Conservation (phyloP, 2,329 filamentous ascomycete genomes). For the Venturia aucupariae region DNA sequence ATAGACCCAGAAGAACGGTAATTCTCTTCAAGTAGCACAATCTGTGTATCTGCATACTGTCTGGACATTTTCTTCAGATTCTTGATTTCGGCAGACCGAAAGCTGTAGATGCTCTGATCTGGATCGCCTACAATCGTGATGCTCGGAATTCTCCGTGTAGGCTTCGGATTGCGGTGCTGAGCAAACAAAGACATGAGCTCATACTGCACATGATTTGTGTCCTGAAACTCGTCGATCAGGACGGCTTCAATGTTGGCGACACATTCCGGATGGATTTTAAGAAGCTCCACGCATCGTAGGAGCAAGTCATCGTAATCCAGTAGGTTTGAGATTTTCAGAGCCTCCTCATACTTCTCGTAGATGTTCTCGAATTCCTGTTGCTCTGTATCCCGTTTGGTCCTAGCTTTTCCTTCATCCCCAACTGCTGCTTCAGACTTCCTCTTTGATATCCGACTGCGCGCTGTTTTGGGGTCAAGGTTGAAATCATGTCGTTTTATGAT, state of each 20-base stretch:
- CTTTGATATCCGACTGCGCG: conserved; percentile 64
- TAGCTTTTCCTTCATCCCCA: not conserved
- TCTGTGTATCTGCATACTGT: conserved; percentile 68
- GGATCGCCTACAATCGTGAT: conserved; percentile 95
- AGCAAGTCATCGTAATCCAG: conserved; percentile 94
- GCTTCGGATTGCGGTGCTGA: conserved; percentile 29
- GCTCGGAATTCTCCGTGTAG: conserved; percentile 41
- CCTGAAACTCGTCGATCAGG: conserved; percentile 94
- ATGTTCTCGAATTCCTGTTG: conserved; percentile 57
- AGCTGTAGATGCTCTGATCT: conserved; percentile 96
- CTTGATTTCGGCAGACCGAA: conserved; percentile 83
- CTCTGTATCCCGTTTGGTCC: conserved; percentile 35
- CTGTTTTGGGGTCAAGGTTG: conserved; percentile 58
- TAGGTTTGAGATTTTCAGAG: conserved; percentile 66
- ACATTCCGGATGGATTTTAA: conserved; percentile 64
- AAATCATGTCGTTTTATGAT: conserved; percentile 69
- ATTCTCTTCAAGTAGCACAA: conserved; percentile 84
- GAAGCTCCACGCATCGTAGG: conserved; percentile 69
- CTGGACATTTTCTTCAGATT: conserved; percentile 72
- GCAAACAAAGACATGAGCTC: conserved; percentile 87
- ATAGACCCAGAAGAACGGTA: conserved; percentile 88
- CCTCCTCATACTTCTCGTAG: conserved; percentile 68
- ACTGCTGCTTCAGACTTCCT: conserved; percentile 47
- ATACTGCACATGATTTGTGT: conserved; percentile 92
- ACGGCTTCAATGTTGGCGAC: conserved; percentile 86